Percentiles rank a stretch among this genome's conserved stretches.
phyloP scores from a whole-genome alignment of 2,329 filamentous ascomycete genomes.

The Fusarium vanettenii region DNA sequence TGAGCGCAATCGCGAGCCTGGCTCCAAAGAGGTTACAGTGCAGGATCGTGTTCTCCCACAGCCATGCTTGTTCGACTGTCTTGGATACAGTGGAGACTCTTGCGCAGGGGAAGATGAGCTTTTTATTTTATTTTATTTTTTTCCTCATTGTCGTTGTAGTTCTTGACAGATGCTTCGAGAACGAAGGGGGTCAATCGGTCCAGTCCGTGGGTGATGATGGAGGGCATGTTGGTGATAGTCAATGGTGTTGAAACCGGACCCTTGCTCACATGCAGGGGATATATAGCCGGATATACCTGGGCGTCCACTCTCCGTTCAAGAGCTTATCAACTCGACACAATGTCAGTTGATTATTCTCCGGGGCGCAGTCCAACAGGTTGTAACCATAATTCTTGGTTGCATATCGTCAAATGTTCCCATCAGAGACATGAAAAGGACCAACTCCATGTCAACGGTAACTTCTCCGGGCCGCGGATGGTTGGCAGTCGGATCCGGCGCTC shows the following conservation, averaged over 20 bases:
- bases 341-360: conserved; percentile 6
- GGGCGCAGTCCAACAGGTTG: background rate
- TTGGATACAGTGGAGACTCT: conserved; percentile 11
- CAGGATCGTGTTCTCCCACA: background rate
- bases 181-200: background rate
- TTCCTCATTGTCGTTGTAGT: background rate
- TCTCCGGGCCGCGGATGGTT: conserved; percentile 1
- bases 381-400: background rate
- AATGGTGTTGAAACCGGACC: conserved; percentile 14
- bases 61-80: conserved; percentile 13
- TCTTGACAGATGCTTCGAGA: background rate
- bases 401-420: background rate
- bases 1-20: conserved; percentile 10
- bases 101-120: conserved; percentile 10
- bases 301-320: conserved; percentile 8
- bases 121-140: background rate
- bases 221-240: conserved; percentile 16
- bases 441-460: conserved; percentile 3
- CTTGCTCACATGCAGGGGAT: conserved; percentile 14
- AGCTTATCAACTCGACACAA: conserved; percentile 13
- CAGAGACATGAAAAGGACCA: background rate
- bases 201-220: background rate
- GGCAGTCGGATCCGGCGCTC: conserved; percentile 7
- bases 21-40: conserved; percentile 13
- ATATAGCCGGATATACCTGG: conserved; percentile 8